Percentiles rank a stretch among this genome's conserved stretches.
Evolutionary conservation across 2,329 filamentous ascomycete genomes (phyloP).

Genomic region (Diaporthe longicolla): DNA sequence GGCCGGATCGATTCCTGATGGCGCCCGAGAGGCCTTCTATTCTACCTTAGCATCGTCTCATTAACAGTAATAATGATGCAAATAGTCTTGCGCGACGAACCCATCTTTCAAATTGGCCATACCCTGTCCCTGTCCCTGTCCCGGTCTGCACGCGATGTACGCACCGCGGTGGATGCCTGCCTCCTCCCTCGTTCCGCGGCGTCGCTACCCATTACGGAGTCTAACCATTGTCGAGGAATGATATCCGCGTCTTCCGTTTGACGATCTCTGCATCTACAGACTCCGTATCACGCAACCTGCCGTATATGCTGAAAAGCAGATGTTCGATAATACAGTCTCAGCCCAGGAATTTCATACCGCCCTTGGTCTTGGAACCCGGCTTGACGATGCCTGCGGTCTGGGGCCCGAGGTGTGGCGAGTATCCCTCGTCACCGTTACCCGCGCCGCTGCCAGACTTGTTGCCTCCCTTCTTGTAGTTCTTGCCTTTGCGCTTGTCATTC

Average conservation of each 20-base stretch:
- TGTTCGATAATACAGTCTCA: slow-evolving; percentile 51
- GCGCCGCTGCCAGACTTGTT: slow-evolving; percentile 52
- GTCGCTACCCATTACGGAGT: not conserved
- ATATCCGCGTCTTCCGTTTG: not conserved
- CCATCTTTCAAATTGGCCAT: not conserved
- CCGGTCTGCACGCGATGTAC: not conserved
- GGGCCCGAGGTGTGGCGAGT: slow-evolving; percentile 67
- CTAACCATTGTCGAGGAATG: not conserved
- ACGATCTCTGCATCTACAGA: not conserved
- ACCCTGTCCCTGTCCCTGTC: not conserved
- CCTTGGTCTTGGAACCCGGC: slow-evolving; percentile 77
- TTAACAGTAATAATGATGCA: slow-evolving; percentile 7
- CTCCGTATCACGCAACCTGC: not conserved
- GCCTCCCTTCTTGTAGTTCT: slow-evolving; percentile 59
- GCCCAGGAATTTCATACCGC: slow-evolving; percentile 72
- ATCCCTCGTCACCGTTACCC: slow-evolving; percentile 51
- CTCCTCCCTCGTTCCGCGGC: not conserved
- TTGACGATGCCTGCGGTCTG: slow-evolving; percentile 69
- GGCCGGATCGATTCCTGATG: slow-evolving; percentile 15
- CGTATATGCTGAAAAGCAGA: not conserved
- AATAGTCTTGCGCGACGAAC: not conserved
- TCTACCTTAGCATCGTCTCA: slow-evolving; percentile 19
- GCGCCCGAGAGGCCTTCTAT: not conserved
- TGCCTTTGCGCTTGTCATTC: slow-evolving; percentile 69
- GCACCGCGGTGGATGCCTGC: not conserved